Base-by-base conservation (phyloP, 1,139 yeast species). In the Arxiozyma slooffiae region DNA sequence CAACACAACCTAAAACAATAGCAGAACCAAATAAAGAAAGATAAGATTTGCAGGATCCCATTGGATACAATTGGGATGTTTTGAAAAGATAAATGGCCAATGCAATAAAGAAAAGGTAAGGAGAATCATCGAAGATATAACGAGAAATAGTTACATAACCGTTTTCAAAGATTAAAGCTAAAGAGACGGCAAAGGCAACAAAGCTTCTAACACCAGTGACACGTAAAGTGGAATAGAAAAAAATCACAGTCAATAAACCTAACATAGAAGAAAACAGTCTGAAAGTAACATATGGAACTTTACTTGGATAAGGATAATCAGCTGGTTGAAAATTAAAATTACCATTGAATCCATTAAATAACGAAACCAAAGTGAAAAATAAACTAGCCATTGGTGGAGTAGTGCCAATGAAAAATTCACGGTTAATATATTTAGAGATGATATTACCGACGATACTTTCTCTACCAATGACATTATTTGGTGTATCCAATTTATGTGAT, bases 381-480 rank as follows among this genome's bases (percentile, higher is more conserved):
- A 89, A 79, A 69, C 86, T 87, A 47, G 95, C 92, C 62, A 88
- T 75, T 7, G 97, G 97, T 36, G 97, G 97, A 65, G 88, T 95
- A 51, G 87, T 95, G 68, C 88, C 96, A 82, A 89, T 81, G 70
- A 89, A 88, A 68, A 77, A 86, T 26, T 70, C 70, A 44, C 88
- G 86, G 54, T 75, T 71, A 54, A 85, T 79, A 68, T 86, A 86
- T 63, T 84, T 82, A 55, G 78, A 73, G 41, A 92, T 84, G 68
- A 82, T 82, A 17, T 84, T 84, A 50, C 92, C 92, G 55, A 82
- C 82, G 63, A 81, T 86, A 46, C 80, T 87, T 69, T 92, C 98
- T 71, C 90, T 97, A 66, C 89, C 89, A 34, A 92, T 96, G 47
- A 90, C 95, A 39, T 85, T 77, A 52, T 78, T 69, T 34, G 98